Evolutionary conservation across 2,329 filamentous ascomycete genomes (phyloP), one percentile per base, ranked within the genome.

Genomic region (Diaporthe citriasiana): DNA sequence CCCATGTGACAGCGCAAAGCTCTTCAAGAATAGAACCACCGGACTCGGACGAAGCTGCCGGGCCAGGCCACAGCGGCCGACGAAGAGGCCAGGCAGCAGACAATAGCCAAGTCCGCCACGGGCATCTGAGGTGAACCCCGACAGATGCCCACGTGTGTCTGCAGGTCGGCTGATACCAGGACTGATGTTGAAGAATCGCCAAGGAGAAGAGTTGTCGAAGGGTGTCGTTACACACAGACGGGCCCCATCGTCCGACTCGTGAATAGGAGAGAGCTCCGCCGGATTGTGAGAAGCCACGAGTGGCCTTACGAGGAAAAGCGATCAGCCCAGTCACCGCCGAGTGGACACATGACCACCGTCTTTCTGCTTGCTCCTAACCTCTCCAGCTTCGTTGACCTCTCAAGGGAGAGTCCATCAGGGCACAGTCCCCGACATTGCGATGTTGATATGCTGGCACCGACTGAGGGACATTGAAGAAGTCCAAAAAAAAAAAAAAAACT

Each of bases 211-310:
- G 27, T 4, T 17, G 19, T 35, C 59, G 59, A 50, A 35, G 19
- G 33, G 13, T 22, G 13, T n/a, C 33, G 25, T 53, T 53, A 19
- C 63, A 40, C 63, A 40, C 47, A 27, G n/a, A 30, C 63, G 63
- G 47, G 33, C 17, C 63, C 63, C 45, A 19, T 53, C 33, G 63
- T 51, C 63, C 63, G 63, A 68, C 22, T 53, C 47, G 47, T 68
- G 63, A n/a, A 38, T 22, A 38, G 33, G 33, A 53, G 47, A 35
- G 47, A 25, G 35, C 22, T 68, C 63, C 30, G 9, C 30, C 47
- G 45, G 22, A 27, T 40, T 40, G 47, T 53, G 63, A 68, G 30
- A 53, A 68, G 45, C 19, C 30, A 53, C n/a, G 13, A 47, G 25
- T 68, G 47, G 33, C 63, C 47, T 27, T 27, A 27, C 30, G 15